Evolutionary conservation across 208 protist species (phyloP).

Genomic region (Leishmania arabica): DNA sequence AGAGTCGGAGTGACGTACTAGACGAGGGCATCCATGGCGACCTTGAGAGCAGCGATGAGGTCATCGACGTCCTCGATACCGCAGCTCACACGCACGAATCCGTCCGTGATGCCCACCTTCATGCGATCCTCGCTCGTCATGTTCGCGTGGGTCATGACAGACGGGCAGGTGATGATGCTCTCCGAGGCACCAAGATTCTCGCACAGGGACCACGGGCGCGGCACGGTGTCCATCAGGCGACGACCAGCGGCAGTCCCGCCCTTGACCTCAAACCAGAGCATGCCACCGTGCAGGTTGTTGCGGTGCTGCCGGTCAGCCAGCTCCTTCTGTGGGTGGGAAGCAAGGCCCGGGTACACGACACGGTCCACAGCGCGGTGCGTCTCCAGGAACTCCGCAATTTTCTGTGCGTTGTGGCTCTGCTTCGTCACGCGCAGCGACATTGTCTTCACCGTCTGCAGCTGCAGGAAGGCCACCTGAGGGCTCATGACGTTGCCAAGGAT

Average conservation of each 20-base stretch:
- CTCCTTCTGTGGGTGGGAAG: slow-evolving; percentile 94
- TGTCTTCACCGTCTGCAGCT: slow-evolving; percentile 96
- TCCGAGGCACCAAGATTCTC: slow-evolving; percentile 96
- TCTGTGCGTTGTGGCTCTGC: slow-evolving; percentile 92
- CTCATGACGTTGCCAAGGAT: slow-evolving; percentile 93
- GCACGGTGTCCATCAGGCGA: slow-evolving; percentile 84
- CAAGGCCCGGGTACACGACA: slow-evolving; percentile 93
- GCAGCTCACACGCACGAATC: slow-evolving; percentile 92
- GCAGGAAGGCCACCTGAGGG: slow-evolving; percentile 94
- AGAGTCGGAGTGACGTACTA: slow-evolving; percentile 10
- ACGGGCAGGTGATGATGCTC: slow-evolving; percentile 95
- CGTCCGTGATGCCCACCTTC: slow-evolving; percentile 94
- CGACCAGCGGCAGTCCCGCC: slow-evolving; percentile 71
- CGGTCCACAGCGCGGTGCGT: slow-evolving; percentile 82
- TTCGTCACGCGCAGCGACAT: slow-evolving; percentile 93
- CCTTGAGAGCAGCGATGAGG: slow-evolving; percentile 89
- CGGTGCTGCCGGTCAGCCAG: slow-evolving; percentile 93
- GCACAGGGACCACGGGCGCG: slow-evolving; percentile 86
- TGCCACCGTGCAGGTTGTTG: slow-evolving; percentile 81
- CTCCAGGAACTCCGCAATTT: slow-evolving; percentile 89
- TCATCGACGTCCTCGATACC: slow-evolving; percentile 96
- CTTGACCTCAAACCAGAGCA: slow-evolving; percentile 94
- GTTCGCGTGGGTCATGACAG: slow-evolving; percentile 97
- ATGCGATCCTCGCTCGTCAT: slow-evolving; percentile 93
- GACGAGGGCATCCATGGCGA: slow-evolving; percentile 80